A percentile compares a stretch with the other conserved stretches of the same genome.
These are phyloP conservation scores for Microdochium trichocladiopsis DNA, from an alignment of 2,329 filamentous ascomycete species.

Conservation along the genomic window DNA sequence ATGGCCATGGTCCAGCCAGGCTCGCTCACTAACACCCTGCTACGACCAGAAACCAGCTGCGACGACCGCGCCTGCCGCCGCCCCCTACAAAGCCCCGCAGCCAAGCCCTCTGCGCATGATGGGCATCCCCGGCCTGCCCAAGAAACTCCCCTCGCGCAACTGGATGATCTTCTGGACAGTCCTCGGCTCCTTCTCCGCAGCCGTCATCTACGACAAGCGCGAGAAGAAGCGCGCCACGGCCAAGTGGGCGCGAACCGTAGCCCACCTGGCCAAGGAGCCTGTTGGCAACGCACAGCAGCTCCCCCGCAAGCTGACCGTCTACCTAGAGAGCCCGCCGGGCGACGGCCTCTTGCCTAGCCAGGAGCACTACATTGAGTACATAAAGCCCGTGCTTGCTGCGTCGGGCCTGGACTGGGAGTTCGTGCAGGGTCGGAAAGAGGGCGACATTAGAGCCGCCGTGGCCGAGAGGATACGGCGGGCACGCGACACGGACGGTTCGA, in stretches of 20 bases:
- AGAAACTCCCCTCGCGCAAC: slow-evolving; percentile 86
- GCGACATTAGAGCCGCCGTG: slow-evolving; percentile 81
- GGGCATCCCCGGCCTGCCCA: slow-evolving; percentile 76
- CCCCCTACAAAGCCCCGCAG: slow-evolving; percentile 33
- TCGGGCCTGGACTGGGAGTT: slow-evolving; percentile 95
- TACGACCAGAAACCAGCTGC: slow-evolving; percentile 8
- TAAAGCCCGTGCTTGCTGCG: slow-evolving; percentile 86
- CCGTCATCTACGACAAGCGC: slow-evolving; percentile 85
- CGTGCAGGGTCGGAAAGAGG: slow-evolving; percentile 82
- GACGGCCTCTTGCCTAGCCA: slow-evolving; percentile 80
- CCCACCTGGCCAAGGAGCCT: slow-evolving; percentile 73
- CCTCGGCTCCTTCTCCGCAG: slow-evolving; percentile 68
- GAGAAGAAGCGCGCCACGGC: slow-evolving; percentile 80
- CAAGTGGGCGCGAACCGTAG: slow-evolving; percentile 81
- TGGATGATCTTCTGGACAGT: slow-evolving; percentile 94
- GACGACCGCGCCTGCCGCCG: slow-evolving; percentile 15
- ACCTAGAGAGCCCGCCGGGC: slow-evolving; percentile 77
- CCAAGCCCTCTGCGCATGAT: slow-evolving; percentile 72
- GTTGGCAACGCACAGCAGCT: slow-evolving; percentile 62
- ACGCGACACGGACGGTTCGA: slow-evolving; percentile 38
- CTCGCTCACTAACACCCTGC: neutral
- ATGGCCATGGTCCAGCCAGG: too few species aligned
- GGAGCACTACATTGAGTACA: slow-evolving; percentile 92
- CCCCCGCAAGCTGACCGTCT: slow-evolving; percentile 79
- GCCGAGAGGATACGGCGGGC: slow-evolving; percentile 78